Evolutionary conservation across 2,329 filamentous ascomycete species (phyloP).

Genomic region (Microdochium paspali): DNA sequence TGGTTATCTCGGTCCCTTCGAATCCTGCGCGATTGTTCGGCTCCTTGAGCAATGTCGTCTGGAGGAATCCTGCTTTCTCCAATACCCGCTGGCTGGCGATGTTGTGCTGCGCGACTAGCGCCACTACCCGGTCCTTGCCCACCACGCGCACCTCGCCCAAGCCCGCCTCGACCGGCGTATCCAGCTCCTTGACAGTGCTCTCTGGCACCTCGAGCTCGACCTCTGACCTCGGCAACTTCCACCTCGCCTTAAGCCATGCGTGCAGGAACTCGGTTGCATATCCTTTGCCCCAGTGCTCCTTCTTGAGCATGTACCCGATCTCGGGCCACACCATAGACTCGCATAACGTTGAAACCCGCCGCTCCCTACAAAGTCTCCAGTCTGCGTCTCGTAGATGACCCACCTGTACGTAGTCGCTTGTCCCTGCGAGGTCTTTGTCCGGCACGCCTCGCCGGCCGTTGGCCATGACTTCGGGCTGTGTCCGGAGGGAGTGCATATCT

Average conservation of each 20-base stretch:
- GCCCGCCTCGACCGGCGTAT: constrained; percentile 2
- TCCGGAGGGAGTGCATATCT: constrained; percentile 41
- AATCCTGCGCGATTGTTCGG: background rate
- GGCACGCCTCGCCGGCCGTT: constrained; percentile 36
- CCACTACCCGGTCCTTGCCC: constrained; percentile 24
- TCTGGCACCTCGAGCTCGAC: too few relatives aligned
- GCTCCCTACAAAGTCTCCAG: constrained; percentile 43
- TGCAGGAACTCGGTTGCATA: constrained; percentile 47
- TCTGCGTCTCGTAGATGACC: constrained; percentile 36
- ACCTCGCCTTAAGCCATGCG: constrained; percentile 36
- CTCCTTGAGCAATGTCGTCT: background rate
- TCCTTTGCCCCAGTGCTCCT: constrained; percentile 44
- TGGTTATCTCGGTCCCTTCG: background rate
- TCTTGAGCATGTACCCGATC: constrained; percentile 47
- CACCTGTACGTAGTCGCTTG: constrained; percentile 44
- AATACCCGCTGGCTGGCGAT: constrained; percentile 45
- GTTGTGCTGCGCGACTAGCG: constrained; percentile 40
- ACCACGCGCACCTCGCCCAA: background rate
- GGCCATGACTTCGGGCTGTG: constrained; percentile 51
- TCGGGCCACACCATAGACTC: constrained; percentile 41
- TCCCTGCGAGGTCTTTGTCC: constrained; percentile 34
- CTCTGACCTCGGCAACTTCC: constrained; percentile 39
- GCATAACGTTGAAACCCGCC: constrained; percentile 15
- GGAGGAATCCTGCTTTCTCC: constrained; percentile 42
- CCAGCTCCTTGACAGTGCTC: constrained; percentile 18